Conservation (phyloP, 2,329 filamentous ascomycete species). For the Mycosphaerella sp. region DNA sequence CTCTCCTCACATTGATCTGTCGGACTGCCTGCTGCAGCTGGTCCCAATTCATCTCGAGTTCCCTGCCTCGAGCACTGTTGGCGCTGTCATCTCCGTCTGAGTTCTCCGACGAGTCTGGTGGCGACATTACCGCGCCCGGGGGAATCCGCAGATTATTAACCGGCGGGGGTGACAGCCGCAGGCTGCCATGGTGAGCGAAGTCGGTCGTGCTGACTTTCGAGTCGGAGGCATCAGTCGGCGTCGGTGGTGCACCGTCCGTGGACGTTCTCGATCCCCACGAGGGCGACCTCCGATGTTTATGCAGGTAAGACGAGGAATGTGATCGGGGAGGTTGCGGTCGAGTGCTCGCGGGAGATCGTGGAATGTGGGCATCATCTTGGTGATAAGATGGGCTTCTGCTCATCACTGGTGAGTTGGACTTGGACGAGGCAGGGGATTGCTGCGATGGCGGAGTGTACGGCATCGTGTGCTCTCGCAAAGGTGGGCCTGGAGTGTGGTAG, state of each 20-base stretch:
- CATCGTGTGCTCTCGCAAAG: conserved; percentile 47
- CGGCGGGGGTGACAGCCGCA: conserved; percentile 80
- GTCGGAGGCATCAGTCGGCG: conserved; percentile 26
- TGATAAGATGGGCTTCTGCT: conserved; percentile 48
- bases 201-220: conserved; percentile 20
- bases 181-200: conserved; percentile 48
- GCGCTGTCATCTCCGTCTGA: conserved; percentile 66
- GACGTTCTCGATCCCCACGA: conserved; percentile 35
- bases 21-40: conserved; percentile 79
- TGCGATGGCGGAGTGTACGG: conserved; percentile 79
- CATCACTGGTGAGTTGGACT: conserved; percentile 45
- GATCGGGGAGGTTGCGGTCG: conserved; percentile 49
- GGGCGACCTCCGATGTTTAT: conserved; percentile 55
- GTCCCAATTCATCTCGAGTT: conserved; percentile 44
- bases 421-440: conserved; percentile 53
- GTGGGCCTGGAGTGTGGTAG: conserved; percentile 26
- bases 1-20: conserved; percentile 62
- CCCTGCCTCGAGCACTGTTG: conserved; percentile 30
- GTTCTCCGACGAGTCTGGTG: conserved; percentile 74
- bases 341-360: conserved; percentile 33
- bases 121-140: conserved; percentile 78
- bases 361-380: conserved; percentile 32
- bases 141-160: conserved; percentile 71
- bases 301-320: conserved; percentile 55
- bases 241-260: conserved; percentile 24